Percentiles rank a stretch among this genome's conserved stretches.
These are phyloP conservation scores for Butyriboletus loyo DNA, from an alignment of 768 basidiomycete species.

Conservation along the genomic window DNA sequence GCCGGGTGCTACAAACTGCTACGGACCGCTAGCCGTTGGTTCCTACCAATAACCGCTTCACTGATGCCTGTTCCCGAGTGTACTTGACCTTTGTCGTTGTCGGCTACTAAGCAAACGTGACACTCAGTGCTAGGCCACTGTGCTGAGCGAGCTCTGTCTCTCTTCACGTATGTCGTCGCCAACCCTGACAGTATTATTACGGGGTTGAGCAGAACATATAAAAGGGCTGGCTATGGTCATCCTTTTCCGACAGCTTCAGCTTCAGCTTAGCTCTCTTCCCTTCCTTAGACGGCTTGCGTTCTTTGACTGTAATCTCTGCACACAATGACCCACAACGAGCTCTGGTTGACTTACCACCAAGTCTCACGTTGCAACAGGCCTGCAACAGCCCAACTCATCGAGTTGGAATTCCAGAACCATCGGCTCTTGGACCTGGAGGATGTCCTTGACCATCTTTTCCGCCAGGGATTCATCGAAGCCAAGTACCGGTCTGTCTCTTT, in stretches of 20 bases:
- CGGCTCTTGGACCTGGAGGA: slow-evolving; percentile 45
- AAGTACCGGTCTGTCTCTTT: slow-evolving; percentile 40
- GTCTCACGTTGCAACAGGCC: slow-evolving; percentile 41
- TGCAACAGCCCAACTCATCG: slow-evolving; percentile 45
- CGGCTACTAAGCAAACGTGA: too few species aligned
- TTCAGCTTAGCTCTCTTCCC: not conserved
- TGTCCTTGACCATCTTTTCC: slow-evolving; percentile 44
- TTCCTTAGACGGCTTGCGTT: not conserved
- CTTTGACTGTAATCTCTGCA: not conserved
- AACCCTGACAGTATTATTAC: not conserved
- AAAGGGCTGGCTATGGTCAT: slow-evolving; percentile 1
- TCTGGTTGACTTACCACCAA: slow-evolving; percentile 50
- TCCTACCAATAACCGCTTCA: too few species aligned
- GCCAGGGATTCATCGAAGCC: slow-evolving; percentile 46
- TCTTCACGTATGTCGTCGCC: slow-evolving; percentile 2
- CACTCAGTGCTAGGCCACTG: not conserved
- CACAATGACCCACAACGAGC: slow-evolving; percentile 35
- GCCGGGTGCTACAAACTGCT: too few species aligned
- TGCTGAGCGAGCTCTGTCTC: not conserved
- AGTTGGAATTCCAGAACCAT: slow-evolving; percentile 41
- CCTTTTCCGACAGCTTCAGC: not conserved
- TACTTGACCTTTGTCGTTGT: not conserved
- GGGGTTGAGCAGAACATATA: not conserved
- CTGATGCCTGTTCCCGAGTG: too few species aligned
- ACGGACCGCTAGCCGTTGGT: too few species aligned